Conservation (phyloP, 2,329 filamentous ascomycete genomes). For the Calonectria ilicicola region DNA sequence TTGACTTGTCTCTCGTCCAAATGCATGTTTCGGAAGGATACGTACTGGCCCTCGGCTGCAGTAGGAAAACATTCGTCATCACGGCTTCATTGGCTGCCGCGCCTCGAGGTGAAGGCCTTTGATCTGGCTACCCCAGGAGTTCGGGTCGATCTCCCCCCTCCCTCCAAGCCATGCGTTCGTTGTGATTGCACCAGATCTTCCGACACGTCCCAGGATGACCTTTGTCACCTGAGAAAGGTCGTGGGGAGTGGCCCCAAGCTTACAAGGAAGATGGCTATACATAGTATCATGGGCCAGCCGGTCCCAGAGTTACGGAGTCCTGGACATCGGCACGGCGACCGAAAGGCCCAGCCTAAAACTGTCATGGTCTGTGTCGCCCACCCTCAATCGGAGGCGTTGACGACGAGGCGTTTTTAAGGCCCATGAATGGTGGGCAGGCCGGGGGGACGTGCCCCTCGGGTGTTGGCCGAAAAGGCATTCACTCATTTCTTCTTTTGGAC, state of each 20-base stretch:
- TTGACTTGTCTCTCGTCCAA: constrained; percentile 11
- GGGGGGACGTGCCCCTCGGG: constrained; percentile 31
- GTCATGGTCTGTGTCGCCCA: constrained; percentile 12
- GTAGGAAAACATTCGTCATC: background rate
- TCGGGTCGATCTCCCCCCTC: constrained; percentile 21
- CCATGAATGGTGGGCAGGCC: background rate
- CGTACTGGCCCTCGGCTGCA: background rate
- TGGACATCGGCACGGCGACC: background rate
- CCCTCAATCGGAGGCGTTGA: background rate
- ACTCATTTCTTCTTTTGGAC: background rate
- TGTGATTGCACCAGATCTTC: constrained; percentile 20
- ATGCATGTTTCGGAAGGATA: constrained; percentile 14
- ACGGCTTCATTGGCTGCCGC: constrained; percentile 13
- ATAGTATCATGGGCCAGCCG: background rate
- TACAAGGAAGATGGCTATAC: constrained; percentile 17
- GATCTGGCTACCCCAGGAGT: constrained; percentile 26
- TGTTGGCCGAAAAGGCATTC: constrained; percentile 35
- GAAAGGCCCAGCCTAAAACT: background rate
- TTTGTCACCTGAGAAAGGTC: constrained; percentile 17
- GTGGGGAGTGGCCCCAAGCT: background rate
- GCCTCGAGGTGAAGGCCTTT: constrained; percentile 12
- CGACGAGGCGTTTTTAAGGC: background rate
- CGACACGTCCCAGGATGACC: background rate
- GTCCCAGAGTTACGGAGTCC: constrained; percentile 2
- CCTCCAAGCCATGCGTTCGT: constrained; percentile 24